These are phyloP conservation scores for Teunomyces aglyptinius DNA, from an alignment of 805 yeast genomes.

Conservation along the genomic window DNA sequence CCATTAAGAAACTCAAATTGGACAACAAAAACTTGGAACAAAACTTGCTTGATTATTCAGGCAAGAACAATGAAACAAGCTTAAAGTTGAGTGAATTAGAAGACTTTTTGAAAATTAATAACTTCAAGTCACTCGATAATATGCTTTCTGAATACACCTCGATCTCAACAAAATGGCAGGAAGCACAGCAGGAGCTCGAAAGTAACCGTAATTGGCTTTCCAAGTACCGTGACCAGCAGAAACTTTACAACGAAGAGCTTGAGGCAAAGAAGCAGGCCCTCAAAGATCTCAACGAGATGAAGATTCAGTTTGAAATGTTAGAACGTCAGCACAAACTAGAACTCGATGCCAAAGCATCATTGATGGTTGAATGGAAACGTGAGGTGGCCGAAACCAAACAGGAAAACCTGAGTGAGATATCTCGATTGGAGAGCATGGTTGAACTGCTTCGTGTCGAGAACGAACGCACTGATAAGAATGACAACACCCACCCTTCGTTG, in stretches of 20 bases:
- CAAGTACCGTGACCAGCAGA: conserved; percentile 23
- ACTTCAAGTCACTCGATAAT: conserved; percentile 28
- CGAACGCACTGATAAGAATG: conserved; percentile 34
- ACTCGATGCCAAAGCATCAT: conserved; percentile 30
- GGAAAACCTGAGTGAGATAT: conserved; percentile 33
- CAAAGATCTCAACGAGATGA: conserved; percentile 28
- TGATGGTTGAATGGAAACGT: conserved; percentile 27
- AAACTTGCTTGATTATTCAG: conserved; percentile 26
- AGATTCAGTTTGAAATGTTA: conserved; percentile 32
- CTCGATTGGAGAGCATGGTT: conserved; percentile 63
- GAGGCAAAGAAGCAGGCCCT: conserved; percentile 16
- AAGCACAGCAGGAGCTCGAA: conserved; percentile 16
- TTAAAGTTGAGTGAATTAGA: conserved; percentile 40
- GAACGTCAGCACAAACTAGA: conserved; percentile 33
- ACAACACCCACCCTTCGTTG: conserved; percentile 10
- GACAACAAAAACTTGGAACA: conserved; percentile 29
- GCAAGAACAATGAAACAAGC: conserved; percentile 30
- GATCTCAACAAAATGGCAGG: conserved; percentile 11
- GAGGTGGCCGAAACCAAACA: conserved; percentile 34
- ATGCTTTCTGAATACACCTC: conserved; percentile 20
- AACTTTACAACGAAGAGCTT: conserved; percentile 22
- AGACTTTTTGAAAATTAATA: conserved; percentile 25
- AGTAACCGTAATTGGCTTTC: conserved; percentile 11
- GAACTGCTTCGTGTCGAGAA: conserved; percentile 64
- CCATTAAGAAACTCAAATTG: conserved; percentile 58